These are phyloP conservation scores for Aspergillus sp. DNA, from an alignment of 2,329 filamentous ascomycete genomes.

Conservation along the genomic window DNA sequence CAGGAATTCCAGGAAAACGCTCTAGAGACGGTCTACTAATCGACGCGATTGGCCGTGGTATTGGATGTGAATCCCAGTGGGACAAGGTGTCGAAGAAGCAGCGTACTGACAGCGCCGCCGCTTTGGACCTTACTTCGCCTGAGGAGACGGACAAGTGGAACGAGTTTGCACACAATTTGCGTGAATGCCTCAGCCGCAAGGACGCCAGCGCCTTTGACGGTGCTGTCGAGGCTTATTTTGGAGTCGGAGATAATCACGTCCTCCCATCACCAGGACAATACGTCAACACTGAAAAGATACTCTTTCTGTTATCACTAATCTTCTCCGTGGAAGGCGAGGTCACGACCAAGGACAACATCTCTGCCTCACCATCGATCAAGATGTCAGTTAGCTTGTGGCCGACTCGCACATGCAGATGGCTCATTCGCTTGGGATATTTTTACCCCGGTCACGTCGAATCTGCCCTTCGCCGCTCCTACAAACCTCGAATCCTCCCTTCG, in stretches of 20 bases:
- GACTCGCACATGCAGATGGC: conserved; percentile 45
- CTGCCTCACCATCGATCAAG: conserved; percentile 32
- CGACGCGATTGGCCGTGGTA: conserved; percentile 49
- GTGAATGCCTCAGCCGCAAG: conserved; percentile 32
- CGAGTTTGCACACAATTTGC: conserved; percentile 35
- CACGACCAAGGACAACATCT: conserved; percentile 26
- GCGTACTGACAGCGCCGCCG: conserved; percentile 34
- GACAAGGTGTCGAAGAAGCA: conserved; percentile 36
- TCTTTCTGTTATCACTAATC: conserved; percentile 45
- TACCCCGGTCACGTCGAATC: conserved; percentile 45
- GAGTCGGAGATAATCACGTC: conserved; percentile 25
- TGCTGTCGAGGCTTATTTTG: conserved; percentile 38
- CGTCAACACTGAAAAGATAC: conserved; percentile 42
- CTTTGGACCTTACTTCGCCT: conserved; percentile 37
- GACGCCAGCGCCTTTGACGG: conserved; percentile 41
- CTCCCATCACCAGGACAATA: conserved; percentile 32
- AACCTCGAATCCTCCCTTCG: conserved; percentile 40
- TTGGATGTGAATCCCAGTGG: conserved; percentile 38
- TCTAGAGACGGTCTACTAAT: conserved; percentile 46
- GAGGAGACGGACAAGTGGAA: conserved; percentile 43
- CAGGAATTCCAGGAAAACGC: conserved; percentile 41
- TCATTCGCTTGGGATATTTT: conserved; percentile 45
- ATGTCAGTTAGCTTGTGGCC: conserved; percentile 44
- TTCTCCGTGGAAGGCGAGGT: conserved; percentile 36
- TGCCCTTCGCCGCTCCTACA: conserved; percentile 41